These are phyloP conservation scores for Mucuna pruriens DNA, from an alignment of 306 rosid species.

Conservation along the genomic window DNA sequence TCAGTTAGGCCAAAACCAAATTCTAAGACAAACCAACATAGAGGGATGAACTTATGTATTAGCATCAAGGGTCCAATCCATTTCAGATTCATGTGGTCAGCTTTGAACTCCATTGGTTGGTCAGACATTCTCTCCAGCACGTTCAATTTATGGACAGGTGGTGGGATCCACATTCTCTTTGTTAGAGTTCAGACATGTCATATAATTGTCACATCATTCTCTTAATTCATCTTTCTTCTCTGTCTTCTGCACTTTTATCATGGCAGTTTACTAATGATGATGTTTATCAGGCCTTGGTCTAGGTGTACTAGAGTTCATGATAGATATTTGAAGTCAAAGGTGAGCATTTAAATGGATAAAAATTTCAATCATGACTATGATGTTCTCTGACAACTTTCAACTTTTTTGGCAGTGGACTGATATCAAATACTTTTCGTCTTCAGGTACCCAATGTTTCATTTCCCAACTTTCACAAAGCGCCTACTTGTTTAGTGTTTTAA, in stretches of 20 bases:
- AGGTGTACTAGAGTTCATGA: slow-evolving; percentile 54
- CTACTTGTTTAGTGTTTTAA: slow-evolving; percentile 31
- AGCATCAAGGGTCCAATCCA: slow-evolving; percentile 9
- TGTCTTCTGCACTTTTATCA: slow-evolving; percentile 19
- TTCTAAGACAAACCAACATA: too few relatives aligned
- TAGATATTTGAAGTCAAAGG: slow-evolving; percentile 62
- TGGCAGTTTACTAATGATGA: slow-evolving; percentile 47
- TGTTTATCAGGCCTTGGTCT: slow-evolving; percentile 66
- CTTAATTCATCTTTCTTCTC: neutral
- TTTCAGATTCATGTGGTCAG: neutral
- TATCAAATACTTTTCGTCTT: slow-evolving; percentile 74
- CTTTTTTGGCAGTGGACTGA: slow-evolving; percentile 58
- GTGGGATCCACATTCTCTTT: slow-evolving; percentile 26
- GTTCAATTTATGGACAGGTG: neutral
- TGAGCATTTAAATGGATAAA: slow-evolving; percentile 53
- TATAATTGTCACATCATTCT: slow-evolving; percentile 7
- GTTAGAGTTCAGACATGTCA: slow-evolving; percentile 1
- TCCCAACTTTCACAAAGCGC: slow-evolving; percentile 9
- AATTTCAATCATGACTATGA: slow-evolving; percentile 16
- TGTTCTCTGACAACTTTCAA: slow-evolving; percentile 43
- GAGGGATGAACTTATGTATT: slow-evolving; percentile 15
- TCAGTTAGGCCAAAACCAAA: too few relatives aligned
- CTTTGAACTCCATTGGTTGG: slow-evolving; percentile 25
- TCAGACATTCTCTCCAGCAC: slow-evolving; percentile 15
- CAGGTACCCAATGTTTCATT: slow-evolving; percentile 59